phyloP scores from a whole-genome alignment of 306 rosid genomes.

The Trifolium fragiferum region DNA sequence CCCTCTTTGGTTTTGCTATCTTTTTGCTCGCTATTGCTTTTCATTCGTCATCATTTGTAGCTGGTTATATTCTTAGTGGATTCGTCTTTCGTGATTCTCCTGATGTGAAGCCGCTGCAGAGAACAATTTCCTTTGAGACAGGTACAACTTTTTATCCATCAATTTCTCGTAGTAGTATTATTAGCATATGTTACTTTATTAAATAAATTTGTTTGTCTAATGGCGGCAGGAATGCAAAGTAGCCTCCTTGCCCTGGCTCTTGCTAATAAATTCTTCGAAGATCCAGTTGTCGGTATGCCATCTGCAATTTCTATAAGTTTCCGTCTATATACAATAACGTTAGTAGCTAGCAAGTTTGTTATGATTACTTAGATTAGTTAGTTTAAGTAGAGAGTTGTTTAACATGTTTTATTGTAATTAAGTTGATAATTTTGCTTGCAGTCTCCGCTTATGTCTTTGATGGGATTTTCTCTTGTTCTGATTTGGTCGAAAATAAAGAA shows the following conservation, averaged over 20 bases:
- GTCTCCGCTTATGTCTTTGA: conserved; percentile 94
- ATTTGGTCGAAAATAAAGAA: conserved; percentile 72
- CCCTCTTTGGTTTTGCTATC: conserved; percentile 72
- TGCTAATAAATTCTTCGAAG: conserved; percentile 88
- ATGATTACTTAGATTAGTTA: too few species aligned
- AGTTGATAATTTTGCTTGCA: conserved; percentile 54
- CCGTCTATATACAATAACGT: not conserved
- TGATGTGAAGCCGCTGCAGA: conserved; percentile 71
- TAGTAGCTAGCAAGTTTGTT: too few species aligned
- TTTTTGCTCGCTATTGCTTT: conserved; percentile 67
- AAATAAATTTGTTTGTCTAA: conserved; percentile 28
- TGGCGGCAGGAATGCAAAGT: conserved; percentile 87
- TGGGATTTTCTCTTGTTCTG: conserved; percentile 95
- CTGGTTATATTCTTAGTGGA: conserved; percentile 72
- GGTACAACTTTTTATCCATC: conserved; percentile 48
- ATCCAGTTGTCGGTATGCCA: conserved; percentile 83
- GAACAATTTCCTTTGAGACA: conserved; percentile 88
- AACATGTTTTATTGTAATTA: too few species aligned
- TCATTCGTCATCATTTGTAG: conserved; percentile 69
- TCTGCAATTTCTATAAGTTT: conserved; percentile 92
- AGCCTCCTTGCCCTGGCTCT: conserved; percentile 97
- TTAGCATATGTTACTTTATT: conserved; percentile 1
- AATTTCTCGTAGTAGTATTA: not conserved
- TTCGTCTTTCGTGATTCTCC: conserved; percentile 55
- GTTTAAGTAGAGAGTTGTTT: too few species aligned